phyloP scores from a whole-genome alignment of 768 basidiomycete genomes.

The Boletus eberwhitei region DNA sequence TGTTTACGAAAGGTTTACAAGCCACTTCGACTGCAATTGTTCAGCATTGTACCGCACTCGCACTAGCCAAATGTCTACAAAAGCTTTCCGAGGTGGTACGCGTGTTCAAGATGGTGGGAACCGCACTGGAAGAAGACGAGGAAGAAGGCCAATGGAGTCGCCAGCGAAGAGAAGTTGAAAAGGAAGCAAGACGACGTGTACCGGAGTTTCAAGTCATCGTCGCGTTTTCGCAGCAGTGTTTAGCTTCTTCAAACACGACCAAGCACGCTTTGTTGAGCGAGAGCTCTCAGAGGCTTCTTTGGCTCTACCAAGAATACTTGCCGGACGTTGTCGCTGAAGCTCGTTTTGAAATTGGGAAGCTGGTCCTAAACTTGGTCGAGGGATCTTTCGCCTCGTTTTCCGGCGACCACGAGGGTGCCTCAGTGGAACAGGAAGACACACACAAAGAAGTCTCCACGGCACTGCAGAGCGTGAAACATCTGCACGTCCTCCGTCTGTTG shows the following conservation, averaged over 20 bases:
- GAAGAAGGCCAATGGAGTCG: constrained; percentile 71
- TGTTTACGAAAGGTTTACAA: constrained; percentile 82
- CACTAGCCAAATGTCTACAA: constrained; percentile 67
- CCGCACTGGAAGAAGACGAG: constrained; percentile 57
- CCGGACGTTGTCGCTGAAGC: constrained; percentile 74
- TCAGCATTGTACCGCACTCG: constrained; percentile 80
- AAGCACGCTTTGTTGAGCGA: constrained; percentile 69
- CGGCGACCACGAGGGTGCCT: not conserved
- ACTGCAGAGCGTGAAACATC: constrained; percentile 58
- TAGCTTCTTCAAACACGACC: constrained; percentile 32
- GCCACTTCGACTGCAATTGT: constrained; percentile 64
- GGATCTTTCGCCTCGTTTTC: constrained; percentile 24
- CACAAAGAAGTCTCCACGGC: constrained; percentile 15
- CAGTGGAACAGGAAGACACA: constrained; percentile 13
- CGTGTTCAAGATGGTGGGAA: constrained; percentile 46
- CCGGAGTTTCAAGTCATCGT: constrained; percentile 88
- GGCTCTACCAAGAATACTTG: constrained; percentile 79
- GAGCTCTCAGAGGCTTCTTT: constrained; percentile 73
- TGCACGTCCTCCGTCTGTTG: constrained; percentile 77
- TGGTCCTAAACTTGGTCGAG: constrained; percentile 51
- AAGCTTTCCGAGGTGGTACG: constrained; percentile 62
- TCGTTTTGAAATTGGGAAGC: constrained; percentile 82
- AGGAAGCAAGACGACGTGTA: constrained; percentile 68
- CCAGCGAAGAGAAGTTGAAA: constrained; percentile 63
- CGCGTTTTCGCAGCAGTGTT: constrained; percentile 65